These are phyloP conservation scores for Neurospora sp. DNA, from an alignment of 495 filamentous ascomycete genomes.

Conservation along the genomic window DNA sequence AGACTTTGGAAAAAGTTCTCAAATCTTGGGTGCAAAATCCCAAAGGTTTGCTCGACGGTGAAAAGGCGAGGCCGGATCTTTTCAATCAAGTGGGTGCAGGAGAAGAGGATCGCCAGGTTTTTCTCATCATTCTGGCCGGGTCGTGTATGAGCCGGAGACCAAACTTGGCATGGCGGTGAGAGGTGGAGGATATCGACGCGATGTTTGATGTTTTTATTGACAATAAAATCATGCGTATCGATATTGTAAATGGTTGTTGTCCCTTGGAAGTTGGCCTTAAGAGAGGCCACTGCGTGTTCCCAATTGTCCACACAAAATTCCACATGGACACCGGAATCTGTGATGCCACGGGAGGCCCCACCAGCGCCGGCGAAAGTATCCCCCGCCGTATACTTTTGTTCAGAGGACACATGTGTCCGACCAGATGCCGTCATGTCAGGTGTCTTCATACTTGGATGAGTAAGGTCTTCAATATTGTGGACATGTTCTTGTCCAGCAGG, in stretches of 20 bases:
- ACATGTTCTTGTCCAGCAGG: not conserved
- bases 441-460: not conserved
- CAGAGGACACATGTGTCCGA: not conserved
- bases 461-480: slow-evolving; percentile 4
- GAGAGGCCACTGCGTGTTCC: slow-evolving; percentile 44
- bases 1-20: slow-evolving; percentile 48
- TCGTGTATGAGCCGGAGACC: slow-evolving; percentile 64
- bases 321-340: slow-evolving; percentile 48
- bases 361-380: slow-evolving; percentile 73
- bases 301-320: slow-evolving; percentile 56
- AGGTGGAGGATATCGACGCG: slow-evolving; percentile 67
- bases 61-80: slow-evolving; percentile 57
- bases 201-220: slow-evolving; percentile 6
- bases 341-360: slow-evolving; percentile 61
- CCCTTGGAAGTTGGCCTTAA: slow-evolving; percentile 47
- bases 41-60: slow-evolving; percentile 80
- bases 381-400: slow-evolving; percentile 50
- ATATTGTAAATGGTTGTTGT: slow-evolving; percentile 30
- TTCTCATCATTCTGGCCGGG: slow-evolving; percentile 55
- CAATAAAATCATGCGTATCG: slow-evolving; percentile 41
- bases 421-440: too few species aligned
- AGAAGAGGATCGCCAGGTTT: slow-evolving; percentile 64
- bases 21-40: slow-evolving; percentile 42
- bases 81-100: slow-evolving; percentile 47
- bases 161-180: slow-evolving; percentile 78